Evolutionary conservation across 139 green algal species (phyloP), one percentile per base, ranked within the genome.

Genomic region (Chlamydomonas incerta): DNA sequence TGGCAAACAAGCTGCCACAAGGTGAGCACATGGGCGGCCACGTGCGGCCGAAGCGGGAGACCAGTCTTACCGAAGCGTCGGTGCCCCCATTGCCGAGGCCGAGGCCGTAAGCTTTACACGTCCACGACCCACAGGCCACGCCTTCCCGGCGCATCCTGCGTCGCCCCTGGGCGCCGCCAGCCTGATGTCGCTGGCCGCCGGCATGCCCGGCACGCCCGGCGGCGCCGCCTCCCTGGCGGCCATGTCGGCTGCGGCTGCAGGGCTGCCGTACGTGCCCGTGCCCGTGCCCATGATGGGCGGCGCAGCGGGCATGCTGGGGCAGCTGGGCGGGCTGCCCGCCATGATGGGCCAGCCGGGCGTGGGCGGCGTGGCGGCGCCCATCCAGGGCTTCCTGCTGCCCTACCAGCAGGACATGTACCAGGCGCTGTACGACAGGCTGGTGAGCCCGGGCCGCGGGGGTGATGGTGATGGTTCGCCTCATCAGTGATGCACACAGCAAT

Each of bases 351-450:
- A 50, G 41, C 34, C 68, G 68, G 68, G 23, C 13, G 66, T 13
- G 66, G 31, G 20, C 31, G 70, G 52, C 66, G 41, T 80, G 74
- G 41, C 41, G 20, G 63, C 29, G 37, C 66, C 41, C 24, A 72
- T 91, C 47, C 72, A 89, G 63, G 88, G 88, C 46, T 91, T 87
- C 82, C 75, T 91, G 65, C 52, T 91, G 55, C 88, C 88, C 29
- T 89, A 89, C 76, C 80, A 91, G 63, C 74, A 80, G 82, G 81
- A 86, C 33, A 75, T 83, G 73, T 70, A 79, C 50, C 73, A 84
- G 87, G 87, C 75, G 0, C 80, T 87, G n/a, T 84, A 69, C 47
- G 62, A 81, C 24, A 60, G 71, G 55, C 79, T 87, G 58, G 79
- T 87, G 35, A 3, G 58, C 41, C 6, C 41, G 41, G 41, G 41